Evolutionary conservation across 352 stramenopile genomes (phyloP).

Genomic region (Globisporangium abappressorium): DNA sequence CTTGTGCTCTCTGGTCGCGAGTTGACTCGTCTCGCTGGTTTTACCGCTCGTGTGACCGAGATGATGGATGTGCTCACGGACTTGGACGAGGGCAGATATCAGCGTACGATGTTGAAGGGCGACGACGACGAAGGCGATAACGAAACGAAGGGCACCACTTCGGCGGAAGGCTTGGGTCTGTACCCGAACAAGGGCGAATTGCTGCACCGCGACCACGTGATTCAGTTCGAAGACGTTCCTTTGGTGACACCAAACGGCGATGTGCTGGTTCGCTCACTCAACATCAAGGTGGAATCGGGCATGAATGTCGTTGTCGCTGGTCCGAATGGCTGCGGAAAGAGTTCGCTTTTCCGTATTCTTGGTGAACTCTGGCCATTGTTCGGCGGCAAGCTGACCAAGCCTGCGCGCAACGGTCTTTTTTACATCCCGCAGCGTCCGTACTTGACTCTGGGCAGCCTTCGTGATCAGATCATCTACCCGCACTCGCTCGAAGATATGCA

Average conservation of each 20-base stretch:
- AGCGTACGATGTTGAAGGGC: slow-evolving; percentile 69
- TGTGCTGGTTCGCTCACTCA: slow-evolving; percentile 80
- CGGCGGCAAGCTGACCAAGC: slow-evolving; percentile 73
- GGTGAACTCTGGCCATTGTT: slow-evolving; percentile 87
- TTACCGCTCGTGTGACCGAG: slow-evolving; percentile 71
- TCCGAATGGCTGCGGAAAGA: slow-evolving; percentile 87
- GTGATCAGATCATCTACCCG: slow-evolving; percentile 90
- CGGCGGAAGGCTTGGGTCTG: slow-evolving; percentile 46
- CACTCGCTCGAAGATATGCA: slow-evolving; percentile 72
- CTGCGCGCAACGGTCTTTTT: slow-evolving; percentile 79
- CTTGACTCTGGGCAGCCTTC: slow-evolving; percentile 79
- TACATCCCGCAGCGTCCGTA: slow-evolving; percentile 91
- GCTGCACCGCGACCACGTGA: slow-evolving; percentile 62
- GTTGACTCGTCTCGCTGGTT: slow-evolving; percentile 77
- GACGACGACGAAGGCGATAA: slow-evolving; percentile 32
- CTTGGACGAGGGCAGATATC: slow-evolving; percentile 61
- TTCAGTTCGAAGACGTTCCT: slow-evolving; percentile 87
- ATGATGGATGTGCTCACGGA: slow-evolving; percentile 78
- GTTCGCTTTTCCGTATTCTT: slow-evolving; percentile 85
- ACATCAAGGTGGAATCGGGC: slow-evolving; percentile 78
- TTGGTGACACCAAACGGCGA: slow-evolving; percentile 88
- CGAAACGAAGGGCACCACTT: slow-evolving; percentile 23
- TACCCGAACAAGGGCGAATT: slow-evolving; percentile 63
- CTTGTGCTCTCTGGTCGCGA: slow-evolving; percentile 84
- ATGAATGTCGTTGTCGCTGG: slow-evolving; percentile 89